Percentiles rank a stretch among this genome's conserved stretches.
Conservation (phyloP, 2,329 filamentous ascomycete genomes). For the Karstenula rhodostoma region DNA sequence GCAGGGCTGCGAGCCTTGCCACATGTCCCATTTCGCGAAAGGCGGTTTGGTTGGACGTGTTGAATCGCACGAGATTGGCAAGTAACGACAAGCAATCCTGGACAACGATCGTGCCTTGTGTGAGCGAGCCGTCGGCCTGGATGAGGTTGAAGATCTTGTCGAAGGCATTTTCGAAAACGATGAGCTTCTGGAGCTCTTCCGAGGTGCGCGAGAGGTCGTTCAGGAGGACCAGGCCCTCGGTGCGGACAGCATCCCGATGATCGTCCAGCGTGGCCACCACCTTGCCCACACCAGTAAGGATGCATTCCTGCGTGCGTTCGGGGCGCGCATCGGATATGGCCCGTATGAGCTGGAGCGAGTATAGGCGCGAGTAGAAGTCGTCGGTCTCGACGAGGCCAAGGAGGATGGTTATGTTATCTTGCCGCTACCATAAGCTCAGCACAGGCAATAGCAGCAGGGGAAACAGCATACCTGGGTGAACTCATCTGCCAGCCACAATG, state of each 20-base stretch:
- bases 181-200: constrained; percentile 89
- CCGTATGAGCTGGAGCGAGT: constrained; percentile 86
- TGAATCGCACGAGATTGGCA: constrained; percentile 86
- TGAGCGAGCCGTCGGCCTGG: constrained; percentile 79
- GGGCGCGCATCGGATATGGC: constrained; percentile 86
- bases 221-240: constrained; percentile 82
- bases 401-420: constrained; percentile 93
- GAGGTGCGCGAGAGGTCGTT: constrained; percentile 89
- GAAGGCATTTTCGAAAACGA: constrained; percentile 94
- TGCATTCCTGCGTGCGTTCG: constrained; percentile 92
- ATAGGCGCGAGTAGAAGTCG: constrained; percentile 91
- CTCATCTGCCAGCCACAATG: constrained; percentile 94
- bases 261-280: constrained; percentile 87
- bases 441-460: constrained; percentile 30
- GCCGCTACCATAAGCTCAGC: constrained; percentile 71
- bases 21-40: constrained; percentile 92
- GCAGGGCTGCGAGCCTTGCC: constrained; percentile 72
- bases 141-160: constrained; percentile 86
- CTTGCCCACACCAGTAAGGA: constrained; percentile 86
- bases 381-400: constrained; percentile 86
- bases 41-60: constrained; percentile 89
- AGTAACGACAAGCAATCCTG: constrained; percentile 93
- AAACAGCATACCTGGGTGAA: constrained; percentile 78
- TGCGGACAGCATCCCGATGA: constrained; percentile 82
- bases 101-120: constrained; percentile 83